Percentiles rank a stretch among this genome's conserved stretches.
Evolutionary conservation across 1,284 basidiomycete species (phyloP).

Genomic region (Puccinia triticina): DNA sequence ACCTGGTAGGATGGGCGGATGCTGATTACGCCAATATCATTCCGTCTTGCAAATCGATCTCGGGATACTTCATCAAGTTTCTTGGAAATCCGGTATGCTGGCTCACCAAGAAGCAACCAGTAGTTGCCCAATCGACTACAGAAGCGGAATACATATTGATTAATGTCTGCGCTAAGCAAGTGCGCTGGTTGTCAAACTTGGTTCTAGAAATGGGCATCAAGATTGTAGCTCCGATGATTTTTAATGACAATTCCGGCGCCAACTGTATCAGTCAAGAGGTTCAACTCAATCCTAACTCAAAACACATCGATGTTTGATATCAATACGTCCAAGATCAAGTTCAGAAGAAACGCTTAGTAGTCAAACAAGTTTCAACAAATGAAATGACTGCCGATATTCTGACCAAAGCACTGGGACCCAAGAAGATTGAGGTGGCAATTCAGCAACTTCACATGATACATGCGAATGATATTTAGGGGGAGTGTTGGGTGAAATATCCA

Average conservation of each 20-base stretch:
- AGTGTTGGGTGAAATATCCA: no score
- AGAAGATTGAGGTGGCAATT: not conserved
- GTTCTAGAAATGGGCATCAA: not conserved
- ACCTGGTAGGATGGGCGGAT: no score
- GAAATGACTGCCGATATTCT: not conserved
- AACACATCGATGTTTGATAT: conserved; percentile 1
- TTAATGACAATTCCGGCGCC: not conserved
- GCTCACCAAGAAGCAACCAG: not conserved
- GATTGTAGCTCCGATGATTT: not conserved
- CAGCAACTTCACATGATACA: not conserved
- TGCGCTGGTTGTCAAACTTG: not conserved
- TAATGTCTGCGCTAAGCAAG: not conserved
- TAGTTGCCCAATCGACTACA: not conserved
- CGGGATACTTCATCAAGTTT: not conserved
- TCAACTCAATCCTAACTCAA: not conserved
- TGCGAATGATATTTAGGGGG: no score
- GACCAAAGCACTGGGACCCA: not conserved
- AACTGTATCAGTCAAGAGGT: not conserved
- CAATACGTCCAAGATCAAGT: not conserved
- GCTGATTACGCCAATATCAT: not conserved
- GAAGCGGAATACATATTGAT: not conserved
- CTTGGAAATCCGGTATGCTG: not conserved
- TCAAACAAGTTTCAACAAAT: not conserved
- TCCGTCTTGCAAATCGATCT: not conserved
- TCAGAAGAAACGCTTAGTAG: not conserved